Conservation (phyloP, 352 stramenopile genomes). For the Phytophthora citricola region DNA sequence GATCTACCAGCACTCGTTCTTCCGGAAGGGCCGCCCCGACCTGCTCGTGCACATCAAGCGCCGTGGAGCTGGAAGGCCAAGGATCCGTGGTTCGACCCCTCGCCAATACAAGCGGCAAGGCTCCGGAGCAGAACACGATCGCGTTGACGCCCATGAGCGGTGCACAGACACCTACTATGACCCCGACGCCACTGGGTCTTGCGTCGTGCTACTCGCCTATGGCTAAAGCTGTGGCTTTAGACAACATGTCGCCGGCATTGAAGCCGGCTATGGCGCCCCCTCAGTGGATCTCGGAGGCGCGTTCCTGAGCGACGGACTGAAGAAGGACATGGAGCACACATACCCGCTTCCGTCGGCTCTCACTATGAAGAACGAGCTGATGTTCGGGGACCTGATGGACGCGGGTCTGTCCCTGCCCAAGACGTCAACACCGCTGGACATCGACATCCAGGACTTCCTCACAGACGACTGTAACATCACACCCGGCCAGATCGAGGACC, state of each 20-base stretch:
- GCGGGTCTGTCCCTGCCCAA: slow-evolving; percentile 41
- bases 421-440: slow-evolving; percentile 48
- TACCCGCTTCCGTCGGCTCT: slow-evolving; percentile 47
- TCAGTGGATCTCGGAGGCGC: slow-evolving; percentile 65
- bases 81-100: slow-evolving; percentile 88
- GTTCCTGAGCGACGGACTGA: slow-evolving; percentile 46
- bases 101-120: slow-evolving; percentile 37
- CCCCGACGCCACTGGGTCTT: slow-evolving; percentile 37
- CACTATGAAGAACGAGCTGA: slow-evolving; percentile 58
- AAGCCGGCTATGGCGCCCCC: slow-evolving; percentile 76
- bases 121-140: slow-evolving; percentile 11
- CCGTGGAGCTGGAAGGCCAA: slow-evolving; percentile 80
- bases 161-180: slow-evolving; percentile 36
- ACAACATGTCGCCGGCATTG: slow-evolving; percentile 87
- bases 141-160: slow-evolving; percentile 13
- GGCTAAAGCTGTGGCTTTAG: slow-evolving; percentile 76
- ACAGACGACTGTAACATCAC: slow-evolving; percentile 82
- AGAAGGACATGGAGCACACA: slow-evolving; percentile 48
- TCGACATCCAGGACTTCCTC: slow-evolving; percentile 85
- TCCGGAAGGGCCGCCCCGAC: slow-evolving; percentile 82
- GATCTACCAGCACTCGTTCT: slow-evolving; percentile 89
- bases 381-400: slow-evolving; percentile 44
- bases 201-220: slow-evolving; percentile 78
- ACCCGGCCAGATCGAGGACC: slow-evolving; percentile 51
- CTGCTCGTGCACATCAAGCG: slow-evolving; percentile 88